Percentiles rank a stretch among this genome's conserved stretches.
These are phyloP conservation scores for Erodium trifolium DNA, from an alignment of 441 rosid species.

Conservation along the genomic window DNA sequence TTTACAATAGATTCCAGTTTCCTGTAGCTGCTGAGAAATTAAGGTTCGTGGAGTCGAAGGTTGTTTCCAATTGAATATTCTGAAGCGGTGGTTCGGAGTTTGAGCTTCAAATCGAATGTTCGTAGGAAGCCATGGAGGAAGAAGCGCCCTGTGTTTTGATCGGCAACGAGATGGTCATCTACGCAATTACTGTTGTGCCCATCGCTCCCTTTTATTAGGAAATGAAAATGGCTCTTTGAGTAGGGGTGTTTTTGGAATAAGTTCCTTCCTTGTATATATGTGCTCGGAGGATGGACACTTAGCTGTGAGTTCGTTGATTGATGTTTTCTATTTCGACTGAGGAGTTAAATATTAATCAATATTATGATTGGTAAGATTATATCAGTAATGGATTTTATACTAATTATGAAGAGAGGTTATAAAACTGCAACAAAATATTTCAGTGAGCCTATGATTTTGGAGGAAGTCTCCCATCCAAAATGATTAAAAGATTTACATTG, in stretches of 20 bases:
- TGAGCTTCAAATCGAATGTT: conserved; percentile 50
- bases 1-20: conserved; percentile 7
- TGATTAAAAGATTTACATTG: too few species aligned
- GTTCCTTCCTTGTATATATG: conserved; percentile 4
- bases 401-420: too few species aligned
- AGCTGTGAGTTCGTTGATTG: conserved; percentile 10
- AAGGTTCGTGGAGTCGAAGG: conserved; percentile 4
- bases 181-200: conserved; percentile 42
- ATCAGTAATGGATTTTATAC: not conserved
- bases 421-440: too few species aligned
- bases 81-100: conserved; percentile 19
- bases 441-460: too few species aligned
- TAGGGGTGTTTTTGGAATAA: conserved; percentile 2
- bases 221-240: not conserved
- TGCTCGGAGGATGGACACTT: conserved; percentile 11
- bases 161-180: conserved; percentile 54
- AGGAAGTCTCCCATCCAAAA: too few species aligned
- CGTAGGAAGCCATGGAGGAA: conserved; percentile 57
- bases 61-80: conserved; percentile 25
- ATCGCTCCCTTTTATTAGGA: conserved; percentile 12
- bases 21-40: not conserved
- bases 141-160: conserved; percentile 75
- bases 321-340: not conserved
- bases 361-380: too few species aligned
- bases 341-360: not conserved